These are phyloP conservation scores for Mycena pura DNA, from an alignment of 768 basidiomycete species.

Conservation along the genomic window DNA sequence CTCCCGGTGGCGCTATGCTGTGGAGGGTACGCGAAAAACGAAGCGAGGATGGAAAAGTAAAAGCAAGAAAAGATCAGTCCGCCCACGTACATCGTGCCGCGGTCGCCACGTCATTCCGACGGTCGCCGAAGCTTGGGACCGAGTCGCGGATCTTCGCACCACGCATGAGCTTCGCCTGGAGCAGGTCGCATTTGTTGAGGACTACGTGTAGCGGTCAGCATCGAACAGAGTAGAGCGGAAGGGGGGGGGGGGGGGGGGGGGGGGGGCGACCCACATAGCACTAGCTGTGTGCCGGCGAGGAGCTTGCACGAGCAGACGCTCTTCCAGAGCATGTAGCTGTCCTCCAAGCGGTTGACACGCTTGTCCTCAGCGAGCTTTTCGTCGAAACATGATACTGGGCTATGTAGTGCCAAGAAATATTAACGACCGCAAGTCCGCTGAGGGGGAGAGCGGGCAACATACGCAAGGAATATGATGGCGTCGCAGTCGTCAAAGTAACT, in stretches of 20 bases:
- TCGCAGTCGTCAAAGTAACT: slow-evolving; percentile 83
- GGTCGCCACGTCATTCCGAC: slow-evolving; percentile 71
- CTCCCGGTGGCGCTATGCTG: not conserved
- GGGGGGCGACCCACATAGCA: slow-evolving; percentile 46
- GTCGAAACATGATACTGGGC: slow-evolving; percentile 79
- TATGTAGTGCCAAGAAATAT: slow-evolving; percentile 4
- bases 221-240: too few species aligned
- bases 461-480: slow-evolving; percentile 85
- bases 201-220: too few species aligned
- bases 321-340: slow-evolving; percentile 78
- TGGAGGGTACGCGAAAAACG: not conserved
- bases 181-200: slow-evolving; percentile 76
- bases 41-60: slow-evolving; percentile 11
- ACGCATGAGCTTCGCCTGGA: slow-evolving; percentile 74
- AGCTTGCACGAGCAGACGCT: slow-evolving; percentile 75
- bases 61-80: not conserved
- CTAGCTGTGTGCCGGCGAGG: slow-evolving; percentile 62
- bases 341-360: slow-evolving; percentile 75
- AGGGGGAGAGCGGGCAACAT: slow-evolving; percentile 30
- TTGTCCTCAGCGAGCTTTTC: slow-evolving; percentile 77
- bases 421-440: slow-evolving; percentile 8
- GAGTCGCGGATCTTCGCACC: slow-evolving; percentile 71
- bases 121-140: slow-evolving; percentile 76
- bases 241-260: too few species aligned
- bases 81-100: slow-evolving; percentile 77